Percentiles rank a stretch among this genome's conserved stretches.
These are phyloP conservation scores for Elsinoe ampelina DNA, from an alignment of 2,329 filamentous ascomycete species.

Conservation along the genomic window DNA sequence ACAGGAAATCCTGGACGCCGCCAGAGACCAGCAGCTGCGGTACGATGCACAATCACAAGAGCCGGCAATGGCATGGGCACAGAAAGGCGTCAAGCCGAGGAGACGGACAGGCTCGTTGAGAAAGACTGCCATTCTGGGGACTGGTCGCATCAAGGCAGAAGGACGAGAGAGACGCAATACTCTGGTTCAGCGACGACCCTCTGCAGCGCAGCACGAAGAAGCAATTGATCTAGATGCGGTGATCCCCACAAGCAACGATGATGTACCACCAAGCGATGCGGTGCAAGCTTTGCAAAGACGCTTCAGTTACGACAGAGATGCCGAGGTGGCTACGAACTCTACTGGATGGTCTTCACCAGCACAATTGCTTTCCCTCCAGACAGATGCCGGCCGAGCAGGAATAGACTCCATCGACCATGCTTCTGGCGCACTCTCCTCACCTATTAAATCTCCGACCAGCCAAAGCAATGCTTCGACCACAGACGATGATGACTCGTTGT, in stretches of 20 bases:
- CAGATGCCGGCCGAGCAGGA: conserved; percentile 8
- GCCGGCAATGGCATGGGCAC: conserved; percentile 36
- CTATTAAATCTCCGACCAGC: conserved; percentile 36
- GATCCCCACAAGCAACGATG: conserved; percentile 17
- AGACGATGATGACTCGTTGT: conserved; percentile 70
- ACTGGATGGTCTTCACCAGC: conserved; percentile 11
- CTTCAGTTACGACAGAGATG: conserved; percentile 32
- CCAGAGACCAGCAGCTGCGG: conserved; percentile 22
- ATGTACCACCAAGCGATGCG: conserved; percentile 15
- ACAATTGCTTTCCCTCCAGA: conserved; percentile 15
- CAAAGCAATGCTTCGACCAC: conserved; percentile 60
- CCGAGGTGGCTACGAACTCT: conserved; percentile 19
- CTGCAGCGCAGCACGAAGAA: conserved; percentile 18
- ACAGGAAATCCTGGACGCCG: conserved; percentile 19
- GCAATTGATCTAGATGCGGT: conserved; percentile 19
- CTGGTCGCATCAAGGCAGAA: conserved; percentile 50
- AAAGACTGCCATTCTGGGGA: conserved; percentile 75
- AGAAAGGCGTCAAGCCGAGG: conserved; percentile 45
- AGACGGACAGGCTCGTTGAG: conserved; percentile 75
- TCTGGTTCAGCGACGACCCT: conserved; percentile 28
- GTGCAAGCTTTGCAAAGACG: conserved; percentile 22
- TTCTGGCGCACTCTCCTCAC: conserved; percentile 13
- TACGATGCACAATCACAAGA: conserved; percentile 37
- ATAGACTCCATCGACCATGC: conserved; percentile 7
- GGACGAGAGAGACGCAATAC: conserved; percentile 42